Base-by-base conservation (phyloP, 345 rosid genomes). In the Carallia brachiata region DNA sequence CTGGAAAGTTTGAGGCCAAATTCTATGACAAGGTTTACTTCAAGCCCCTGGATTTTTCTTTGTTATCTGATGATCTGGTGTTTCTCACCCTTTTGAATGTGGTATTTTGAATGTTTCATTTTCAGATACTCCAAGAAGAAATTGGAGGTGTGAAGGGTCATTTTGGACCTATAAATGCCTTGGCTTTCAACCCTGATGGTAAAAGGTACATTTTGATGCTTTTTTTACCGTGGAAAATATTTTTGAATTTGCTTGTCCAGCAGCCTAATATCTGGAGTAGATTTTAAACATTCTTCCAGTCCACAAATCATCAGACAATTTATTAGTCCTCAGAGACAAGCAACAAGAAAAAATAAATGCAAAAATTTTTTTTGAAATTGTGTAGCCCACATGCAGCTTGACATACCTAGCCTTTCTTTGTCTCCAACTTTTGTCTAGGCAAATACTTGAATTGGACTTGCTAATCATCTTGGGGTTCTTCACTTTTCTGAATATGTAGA, bases 131-230 rank as follows among this genome's bases (percentile, higher is more conserved):
- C 77, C 85, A 82, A 85, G 94, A 89, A 72, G 99, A 90, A 78
- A 90, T 90, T 57, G 98, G 98, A 65, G 97, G 99, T 52, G 99
- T 95, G 23, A 95, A 95, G 78, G 98, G 99, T 36, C 99, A 92
- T 73, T 95, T 95, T 78, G 98, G 99, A 68, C 98, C 99, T 44
- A 89, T 92, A 27, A 95, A 95, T 83, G 97, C 96, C 30, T 82
- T 95, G 83, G 97, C 99, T 19, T 92, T 92, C 79, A 90, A 88
- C 68, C 99, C 98, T 34, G 98, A 90, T 70, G 97, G 99, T 31
- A 92, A 79, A 81, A 92, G 98, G 99, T 92, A 88, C 4, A 19
- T 7, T 39, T 61, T 56, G 4, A 17, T 60, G 34, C n/a, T 56
- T 23, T 18, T 23, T 47, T 12, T 19, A 16, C 53, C 47, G 18